These are phyloP conservation scores for Pleurotus tuber-regium DNA, from an alignment of 768 basidiomycete species.

Conservation along the genomic window DNA sequence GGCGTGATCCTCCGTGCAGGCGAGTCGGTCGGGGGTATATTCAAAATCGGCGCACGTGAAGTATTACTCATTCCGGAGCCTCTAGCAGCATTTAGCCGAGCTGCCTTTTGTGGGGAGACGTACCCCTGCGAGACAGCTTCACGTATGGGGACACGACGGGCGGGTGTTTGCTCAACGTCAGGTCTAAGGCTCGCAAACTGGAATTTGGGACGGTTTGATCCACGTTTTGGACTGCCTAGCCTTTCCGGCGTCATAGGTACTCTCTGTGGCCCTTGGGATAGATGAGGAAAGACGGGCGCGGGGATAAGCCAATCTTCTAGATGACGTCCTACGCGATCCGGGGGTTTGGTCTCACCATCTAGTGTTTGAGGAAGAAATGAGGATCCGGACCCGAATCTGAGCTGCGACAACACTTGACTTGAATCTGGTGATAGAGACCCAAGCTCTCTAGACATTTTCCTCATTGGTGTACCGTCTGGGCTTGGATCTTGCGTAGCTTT, in stretches of 20 bases:
- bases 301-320: slow-evolving; percentile 1
- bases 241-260: slow-evolving; percentile 17
- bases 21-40: slow-evolving; percentile 34
- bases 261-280: slow-evolving; percentile 4
- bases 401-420: slow-evolving; percentile 34
- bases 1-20: slow-evolving; percentile 35
- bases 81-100: slow-evolving; percentile 24
- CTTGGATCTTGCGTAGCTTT: neutral
- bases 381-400: slow-evolving; percentile 26
- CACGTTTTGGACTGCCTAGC: slow-evolving; percentile 17
- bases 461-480: slow-evolving; percentile 15
- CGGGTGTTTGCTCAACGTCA: slow-evolving; percentile 53
- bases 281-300: slow-evolving; percentile 6
- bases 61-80: slow-evolving; percentile 8
- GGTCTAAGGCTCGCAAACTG: slow-evolving; percentile 24
- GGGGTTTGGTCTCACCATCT: neutral
- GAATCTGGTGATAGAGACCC: slow-evolving; percentile 64
- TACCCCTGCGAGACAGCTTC: slow-evolving; percentile 49
- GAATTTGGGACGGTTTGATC: slow-evolving; percentile 32
- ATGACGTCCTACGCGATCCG: neutral
- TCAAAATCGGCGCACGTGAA: slow-evolving; percentile 24
- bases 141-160: slow-evolving; percentile 58
- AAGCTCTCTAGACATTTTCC: slow-evolving; percentile 36
- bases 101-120: slow-evolving; percentile 45
- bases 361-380: neutral